Conservation (phyloP, 163 green algal species). For the Scenedesmus sp. region DNA sequence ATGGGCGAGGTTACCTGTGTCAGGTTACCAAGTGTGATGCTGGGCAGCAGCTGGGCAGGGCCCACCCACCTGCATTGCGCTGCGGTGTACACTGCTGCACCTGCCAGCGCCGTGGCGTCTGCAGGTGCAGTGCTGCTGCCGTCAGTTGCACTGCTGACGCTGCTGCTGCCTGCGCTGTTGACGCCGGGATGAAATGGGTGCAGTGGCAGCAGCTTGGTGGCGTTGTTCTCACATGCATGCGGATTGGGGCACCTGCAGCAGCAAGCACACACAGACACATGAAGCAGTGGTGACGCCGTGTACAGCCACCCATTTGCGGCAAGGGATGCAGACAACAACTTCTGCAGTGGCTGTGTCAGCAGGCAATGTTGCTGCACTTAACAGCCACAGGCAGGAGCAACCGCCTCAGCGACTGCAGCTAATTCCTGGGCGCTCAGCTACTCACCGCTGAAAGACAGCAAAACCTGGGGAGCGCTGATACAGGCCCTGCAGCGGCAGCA, state of each 20-base stretch:
- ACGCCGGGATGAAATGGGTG: not conserved
- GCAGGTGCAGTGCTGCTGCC: not conserved
- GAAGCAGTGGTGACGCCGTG: not conserved
- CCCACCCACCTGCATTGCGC: not conserved
- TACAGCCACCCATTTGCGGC: not conserved
- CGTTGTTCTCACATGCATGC: constrained; percentile 5
- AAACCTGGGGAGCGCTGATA: not conserved
- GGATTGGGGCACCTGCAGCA: constrained; percentile 28
- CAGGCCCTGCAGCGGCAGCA: not conserved
- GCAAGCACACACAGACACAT: not conserved
- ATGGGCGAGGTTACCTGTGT: too few species aligned
- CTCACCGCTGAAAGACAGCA: constrained; percentile 22
- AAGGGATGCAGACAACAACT: not conserved
- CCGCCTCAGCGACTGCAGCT: not conserved
- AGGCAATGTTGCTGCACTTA: too few species aligned
- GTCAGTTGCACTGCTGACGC: not conserved
- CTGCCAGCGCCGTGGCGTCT: not conserved
- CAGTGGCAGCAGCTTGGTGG: not conserved
- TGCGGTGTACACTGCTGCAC: not conserved
- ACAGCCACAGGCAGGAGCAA: too few species aligned
- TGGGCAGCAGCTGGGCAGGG: not conserved
- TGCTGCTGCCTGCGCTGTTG: not conserved
- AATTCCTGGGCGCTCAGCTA: not conserved
- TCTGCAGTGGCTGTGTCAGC: too few species aligned
- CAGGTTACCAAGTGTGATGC: not conserved